Conservation (phyloP, 2,329 filamentous ascomycete species). For the Coniella lustricola region DNA sequence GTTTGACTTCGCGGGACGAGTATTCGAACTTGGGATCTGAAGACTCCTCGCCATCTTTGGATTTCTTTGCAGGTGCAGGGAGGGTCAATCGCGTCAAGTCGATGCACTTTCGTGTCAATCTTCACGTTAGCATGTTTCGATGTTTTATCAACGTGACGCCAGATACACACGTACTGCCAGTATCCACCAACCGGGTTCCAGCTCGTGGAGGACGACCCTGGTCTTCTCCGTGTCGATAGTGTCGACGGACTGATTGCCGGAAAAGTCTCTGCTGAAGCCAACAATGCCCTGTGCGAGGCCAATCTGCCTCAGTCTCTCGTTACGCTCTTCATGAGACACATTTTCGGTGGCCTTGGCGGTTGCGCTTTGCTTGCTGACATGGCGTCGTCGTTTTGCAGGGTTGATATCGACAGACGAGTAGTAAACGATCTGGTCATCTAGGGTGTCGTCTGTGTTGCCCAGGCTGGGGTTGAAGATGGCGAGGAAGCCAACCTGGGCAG, state of each 20-base stretch:
- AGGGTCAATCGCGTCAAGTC: constrained; percentile 69
- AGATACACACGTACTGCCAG: constrained; percentile 49
- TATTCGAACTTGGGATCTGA: constrained; percentile 57
- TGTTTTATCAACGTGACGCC: not conserved
- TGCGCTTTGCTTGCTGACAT: constrained; percentile 27
- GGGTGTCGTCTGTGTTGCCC: constrained; percentile 48
- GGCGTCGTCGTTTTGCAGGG: constrained; percentile 30
- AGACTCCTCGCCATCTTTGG: constrained; percentile 13
- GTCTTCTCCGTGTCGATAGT: constrained; percentile 87
- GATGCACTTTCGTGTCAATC: constrained; percentile 51
- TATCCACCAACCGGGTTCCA: constrained; percentile 94
- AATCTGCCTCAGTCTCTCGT: constrained; percentile 85
- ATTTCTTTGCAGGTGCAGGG: constrained; percentile 39
- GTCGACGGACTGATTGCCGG: constrained; percentile 68
- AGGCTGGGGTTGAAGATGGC: constrained; percentile 92
- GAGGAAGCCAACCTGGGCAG: constrained; percentile 82
- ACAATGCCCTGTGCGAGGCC: constrained; percentile 96
- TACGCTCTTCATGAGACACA: constrained; percentile 58
- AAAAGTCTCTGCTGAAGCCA: constrained; percentile 84
- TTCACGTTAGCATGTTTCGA: not conserved
- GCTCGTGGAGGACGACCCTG: constrained; percentile 74
- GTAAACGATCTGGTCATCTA: constrained; percentile 84
- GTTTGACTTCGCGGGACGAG: constrained; percentile 84
- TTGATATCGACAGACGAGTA: constrained; percentile 61
- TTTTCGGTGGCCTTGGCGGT: constrained; percentile 35